Conservation (phyloP, 805 yeast species). For the Barnettozyma populi region DNA sequence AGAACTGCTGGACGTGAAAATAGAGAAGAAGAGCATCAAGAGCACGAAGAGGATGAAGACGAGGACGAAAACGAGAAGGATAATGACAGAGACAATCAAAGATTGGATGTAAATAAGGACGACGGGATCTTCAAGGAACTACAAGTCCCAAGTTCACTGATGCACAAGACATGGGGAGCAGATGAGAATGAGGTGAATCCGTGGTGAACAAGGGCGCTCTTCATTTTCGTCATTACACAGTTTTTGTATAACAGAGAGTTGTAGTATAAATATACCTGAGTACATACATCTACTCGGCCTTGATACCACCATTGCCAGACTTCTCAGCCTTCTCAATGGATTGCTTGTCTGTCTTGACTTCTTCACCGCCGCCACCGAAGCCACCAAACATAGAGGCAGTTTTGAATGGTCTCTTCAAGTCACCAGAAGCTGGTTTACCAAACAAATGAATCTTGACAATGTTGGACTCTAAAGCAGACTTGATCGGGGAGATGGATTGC, state of each 20-base stretch:
- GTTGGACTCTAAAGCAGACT: slow-evolving; percentile 84
- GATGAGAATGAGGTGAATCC: slow-evolving; percentile 53
- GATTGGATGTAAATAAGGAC: slow-evolving; percentile 28
- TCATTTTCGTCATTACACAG: no score
- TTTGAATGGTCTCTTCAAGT: slow-evolving; percentile 94
- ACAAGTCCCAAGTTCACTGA: slow-evolving; percentile 43
- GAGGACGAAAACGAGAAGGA: slow-evolving; percentile 12
- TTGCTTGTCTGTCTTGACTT: slow-evolving; percentile 78
- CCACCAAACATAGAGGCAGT: slow-evolving; percentile 74
- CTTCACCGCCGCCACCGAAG: slow-evolving; percentile 36
- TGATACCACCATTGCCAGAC: slow-evolving; percentile 82
- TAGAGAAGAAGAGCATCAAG: slow-evolving; percentile 11
- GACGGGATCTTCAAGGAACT: slow-evolving; percentile 46
- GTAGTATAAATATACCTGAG: no score
- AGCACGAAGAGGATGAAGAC: slow-evolving; percentile 12
- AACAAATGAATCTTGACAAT: slow-evolving; percentile 87
- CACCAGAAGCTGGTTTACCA: slow-evolving; percentile 79
- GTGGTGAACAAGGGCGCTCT: slow-evolving; percentile 44
- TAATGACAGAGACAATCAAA: not conserved
- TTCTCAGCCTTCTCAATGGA: slow-evolving; percentile 79
- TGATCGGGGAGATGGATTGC: slow-evolving; percentile 89
- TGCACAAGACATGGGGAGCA: slow-evolving; percentile 50
- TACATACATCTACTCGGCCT: slow-evolving; percentile 27
- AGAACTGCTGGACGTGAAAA: slow-evolving; percentile 23
- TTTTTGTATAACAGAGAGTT: not conserved